phyloP scores from a whole-genome alignment of 2,329 filamentous ascomycete genomes.

The Sarocladium kiliense region DNA sequence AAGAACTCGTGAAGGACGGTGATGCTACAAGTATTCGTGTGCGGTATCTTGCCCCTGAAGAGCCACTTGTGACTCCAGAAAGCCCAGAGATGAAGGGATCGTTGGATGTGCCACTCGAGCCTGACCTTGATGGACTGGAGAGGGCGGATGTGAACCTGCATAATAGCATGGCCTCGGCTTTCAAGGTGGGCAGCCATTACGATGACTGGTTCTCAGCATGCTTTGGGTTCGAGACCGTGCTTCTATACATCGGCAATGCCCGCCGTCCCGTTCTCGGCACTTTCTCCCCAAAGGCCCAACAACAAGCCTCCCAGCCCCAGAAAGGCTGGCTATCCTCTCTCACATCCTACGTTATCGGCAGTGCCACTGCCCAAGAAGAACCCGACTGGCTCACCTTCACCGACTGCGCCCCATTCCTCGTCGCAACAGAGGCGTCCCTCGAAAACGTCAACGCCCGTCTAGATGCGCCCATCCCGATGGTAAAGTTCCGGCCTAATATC shows the following conservation, averaged over 20 bases:
- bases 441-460: conserved; percentile 57
- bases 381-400: conserved; percentile 60
- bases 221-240: conserved; percentile 55
- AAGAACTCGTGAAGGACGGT: conserved; percentile 39
- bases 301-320: conserved; percentile 14
- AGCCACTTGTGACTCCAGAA: conserved; percentile 31
- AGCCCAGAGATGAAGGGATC: conserved; percentile 28
- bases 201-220: conserved; percentile 63
- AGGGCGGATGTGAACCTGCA: conserved; percentile 53
- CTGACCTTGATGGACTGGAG: conserved; percentile 39
- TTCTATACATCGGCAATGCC: conserved; percentile 62
- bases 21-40: conserved; percentile 29
- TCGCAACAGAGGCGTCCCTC: conserved; percentile 68
- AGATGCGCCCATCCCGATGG: conserved; percentile 36
- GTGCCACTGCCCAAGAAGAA: conserved; percentile 18
- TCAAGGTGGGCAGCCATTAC: conserved; percentile 56
- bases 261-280: conserved; percentile 58
- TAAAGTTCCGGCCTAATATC: conserved; percentile 69
- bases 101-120: conserved; percentile 53
- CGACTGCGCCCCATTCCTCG: conserved; percentile 69
- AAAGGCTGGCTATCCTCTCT: conserved; percentile 31
- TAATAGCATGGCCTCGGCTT: conserved; percentile 50
- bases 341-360: conserved; percentile 24
- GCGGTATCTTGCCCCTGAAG: conserved; percentile 33
- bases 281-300: conserved; percentile 30